Evolutionary conservation across 345 rosid genomes (phyloP), one percentile per base, ranked within the genome.

Genomic region (Hevea brasiliensis): DNA sequence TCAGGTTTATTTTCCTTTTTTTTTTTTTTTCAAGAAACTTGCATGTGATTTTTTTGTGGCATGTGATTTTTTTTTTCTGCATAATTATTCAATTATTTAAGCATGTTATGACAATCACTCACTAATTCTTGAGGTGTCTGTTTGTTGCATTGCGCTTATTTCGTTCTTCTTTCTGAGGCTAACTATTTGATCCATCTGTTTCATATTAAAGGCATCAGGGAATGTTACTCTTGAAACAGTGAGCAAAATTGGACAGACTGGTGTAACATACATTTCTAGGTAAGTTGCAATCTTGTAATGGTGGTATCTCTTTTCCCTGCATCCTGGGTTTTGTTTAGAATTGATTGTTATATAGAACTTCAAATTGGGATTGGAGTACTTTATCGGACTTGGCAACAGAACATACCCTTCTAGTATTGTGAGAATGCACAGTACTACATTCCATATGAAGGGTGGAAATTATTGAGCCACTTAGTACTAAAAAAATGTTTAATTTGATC

Each of bases 231-330:
- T 95, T 61, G 98, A 95, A 81, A 92, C 97, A 1, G 88, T 91
- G 51, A 91, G 89, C 81, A 85, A 91, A 83, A 95, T 95, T 54
- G 97, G 99, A 78, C 93, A 88, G 77, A 91, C 96, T 59, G 98
- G 98, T 68, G 99, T 95, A 59, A 87, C 97, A 80, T 91, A 82
- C 89, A 88, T 95, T 75, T 92, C 98, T 58, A 90, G 98, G 98
- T 87, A 85, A 59, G 26, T 54, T 29, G 10, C 29, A 55, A 42
- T 48, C 66, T 56, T 17, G 45, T 47, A 13, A 35, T 41, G 8
- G 14, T 20, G 29, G 44, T 64, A 0, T 27, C 29, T 45, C 23
- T 62, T 37, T 24, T 3, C 29, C 21, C 27, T 29, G 27, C 47
- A 50, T 26, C 21, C 51, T 7, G 37, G 9, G 18, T 71, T 60